These are phyloP conservation scores for Wolfiporia cocos DNA, from an alignment of 1,284 basidiomycete species.

Conservation along the genomic window DNA sequence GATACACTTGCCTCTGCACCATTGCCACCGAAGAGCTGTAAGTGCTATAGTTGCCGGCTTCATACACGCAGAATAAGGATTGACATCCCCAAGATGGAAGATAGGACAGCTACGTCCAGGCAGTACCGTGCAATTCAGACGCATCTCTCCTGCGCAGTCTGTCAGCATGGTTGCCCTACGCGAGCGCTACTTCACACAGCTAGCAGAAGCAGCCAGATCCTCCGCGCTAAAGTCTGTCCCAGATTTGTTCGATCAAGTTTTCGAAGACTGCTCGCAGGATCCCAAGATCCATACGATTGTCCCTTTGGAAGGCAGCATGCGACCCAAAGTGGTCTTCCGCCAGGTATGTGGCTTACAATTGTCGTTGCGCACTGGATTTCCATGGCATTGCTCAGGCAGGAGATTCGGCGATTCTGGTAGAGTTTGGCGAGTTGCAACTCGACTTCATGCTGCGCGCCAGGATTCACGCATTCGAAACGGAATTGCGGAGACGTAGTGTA, in stretches of 20 bases:
- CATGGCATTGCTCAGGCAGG: conserved; percentile 34
- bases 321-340: conserved; percentile 34
- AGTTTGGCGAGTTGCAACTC: conserved; percentile 46
- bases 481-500: conserved; percentile 27
- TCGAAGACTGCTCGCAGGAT: conserved; percentile 16
- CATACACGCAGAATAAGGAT: no score
- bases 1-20: conserved; percentile 52
- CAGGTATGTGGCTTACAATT: conserved; percentile 27
- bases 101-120: conserved; percentile 56
- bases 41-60: conserved; percentile 17
- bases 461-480: conserved; percentile 49
- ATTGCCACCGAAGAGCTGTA: conserved; percentile 46
- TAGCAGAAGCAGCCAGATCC: conserved; percentile 2
- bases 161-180: conserved; percentile 12
- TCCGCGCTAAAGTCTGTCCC: background rate
- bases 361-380: background rate
- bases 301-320: conserved; percentile 8
- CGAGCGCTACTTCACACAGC: conserved; percentile 3
- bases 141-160: conserved; percentile 34
- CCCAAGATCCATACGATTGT: conserved; percentile 30
- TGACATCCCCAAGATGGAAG: conserved; percentile 46
- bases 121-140: conserved; percentile 41
- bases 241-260: background rate
- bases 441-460: conserved; percentile 46
- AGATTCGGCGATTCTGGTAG: conserved; percentile 52